phyloP scores from a whole-genome alignment of 306 rosid species.

The Corylus heterophylla region DNA sequence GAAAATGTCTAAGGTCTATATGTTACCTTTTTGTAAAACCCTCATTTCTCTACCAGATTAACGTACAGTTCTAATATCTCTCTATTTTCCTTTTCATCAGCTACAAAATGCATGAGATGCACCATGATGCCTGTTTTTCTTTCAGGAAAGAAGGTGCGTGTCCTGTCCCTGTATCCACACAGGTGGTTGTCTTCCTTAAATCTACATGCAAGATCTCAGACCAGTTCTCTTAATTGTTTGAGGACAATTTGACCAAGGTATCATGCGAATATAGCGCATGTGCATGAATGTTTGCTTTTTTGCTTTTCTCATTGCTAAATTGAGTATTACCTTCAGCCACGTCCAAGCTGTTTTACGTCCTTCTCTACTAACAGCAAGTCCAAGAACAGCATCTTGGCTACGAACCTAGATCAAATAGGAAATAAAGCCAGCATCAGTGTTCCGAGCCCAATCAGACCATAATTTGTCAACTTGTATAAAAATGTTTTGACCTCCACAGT shows the following conservation, averaged over 20 bases:
- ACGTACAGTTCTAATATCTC: no score
- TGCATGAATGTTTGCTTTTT: not conserved
- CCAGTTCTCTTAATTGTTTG: not conserved
- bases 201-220: not conserved
- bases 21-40: not conserved
- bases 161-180: no score
- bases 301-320: constrained; percentile 11
- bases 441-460: constrained; percentile 22
- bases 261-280: not conserved
- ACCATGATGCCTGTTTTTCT: no score
- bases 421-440: constrained; percentile 23
- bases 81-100: no score
- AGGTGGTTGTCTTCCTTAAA: not conserved
- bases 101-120: no score
- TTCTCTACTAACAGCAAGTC: constrained; percentile 53
- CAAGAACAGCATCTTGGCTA: constrained; percentile 78
- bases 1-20: not conserved
- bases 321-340: constrained; percentile 73
- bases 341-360: constrained; percentile 89
- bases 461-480: constrained; percentile 4
- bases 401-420: constrained; percentile 56
- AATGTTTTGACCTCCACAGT: constrained; percentile 16
- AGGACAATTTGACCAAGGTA: not conserved
- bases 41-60: no score
- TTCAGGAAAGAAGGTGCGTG: no score